A percentile compares a stretch with the other conserved stretches of the same genome.
phyloP scores from a whole-genome alignment of 441 rosid species.

The Adansonia gregorii region DNA sequence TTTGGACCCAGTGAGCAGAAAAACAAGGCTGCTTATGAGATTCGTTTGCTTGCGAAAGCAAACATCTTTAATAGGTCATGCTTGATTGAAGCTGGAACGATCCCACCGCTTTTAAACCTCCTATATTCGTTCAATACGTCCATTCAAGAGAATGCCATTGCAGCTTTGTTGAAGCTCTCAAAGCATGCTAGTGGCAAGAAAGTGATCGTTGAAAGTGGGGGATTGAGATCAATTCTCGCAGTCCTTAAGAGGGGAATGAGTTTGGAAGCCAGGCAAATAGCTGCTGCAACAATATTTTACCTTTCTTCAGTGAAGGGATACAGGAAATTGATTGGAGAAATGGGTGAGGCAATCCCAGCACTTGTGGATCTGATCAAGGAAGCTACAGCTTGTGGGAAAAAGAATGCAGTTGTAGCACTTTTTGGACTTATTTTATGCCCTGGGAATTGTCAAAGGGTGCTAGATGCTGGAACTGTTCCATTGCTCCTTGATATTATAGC shows the following conservation, averaged over 20 bases:
- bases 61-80: conserved; percentile 61
- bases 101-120: conserved; percentile 59
- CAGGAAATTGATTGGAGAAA: conserved; percentile 62
- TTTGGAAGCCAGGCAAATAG: conserved; percentile 61
- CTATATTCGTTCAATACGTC: conserved; percentile 35
- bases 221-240: conserved; percentile 48
- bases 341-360: conserved; percentile 51
- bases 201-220: conserved; percentile 53
- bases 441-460: conserved; percentile 51
- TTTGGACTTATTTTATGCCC: conserved; percentile 52
- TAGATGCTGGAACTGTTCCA: conserved; percentile 57
- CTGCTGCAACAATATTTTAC: conserved; percentile 78
- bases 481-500: conserved; percentile 43
- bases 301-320: conserved; percentile 62
- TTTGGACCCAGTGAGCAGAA: conserved; percentile 57
- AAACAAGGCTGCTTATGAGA: conserved; percentile 65
- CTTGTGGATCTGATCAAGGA: conserved; percentile 58
- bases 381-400: conserved; percentile 58
- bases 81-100: conserved; percentile 59
- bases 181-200: conserved; percentile 62
- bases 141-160: conserved; percentile 60
- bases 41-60: conserved; percentile 64
- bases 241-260: conserved; percentile 57
- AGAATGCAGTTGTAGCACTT: conserved; percentile 65
- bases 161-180: conserved; percentile 71